A percentile compares a stretch with the other conserved stretches of the same genome.
Conservation (phyloP, 768 basidiomycete species). For the Phlebiopsis flavidoalba region DNA sequence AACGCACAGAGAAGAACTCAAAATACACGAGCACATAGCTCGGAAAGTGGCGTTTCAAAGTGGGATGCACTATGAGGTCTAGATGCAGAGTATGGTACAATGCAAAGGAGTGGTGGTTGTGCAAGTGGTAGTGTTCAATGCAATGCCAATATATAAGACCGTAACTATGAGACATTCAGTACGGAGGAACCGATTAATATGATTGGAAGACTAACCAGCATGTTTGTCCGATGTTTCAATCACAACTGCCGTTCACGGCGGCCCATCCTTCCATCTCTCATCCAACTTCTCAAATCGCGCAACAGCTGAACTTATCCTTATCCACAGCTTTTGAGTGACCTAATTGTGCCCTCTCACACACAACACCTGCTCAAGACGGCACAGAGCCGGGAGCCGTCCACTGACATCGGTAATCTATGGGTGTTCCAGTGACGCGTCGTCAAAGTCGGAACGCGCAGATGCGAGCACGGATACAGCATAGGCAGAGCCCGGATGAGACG, state of each 20-base stretch:
- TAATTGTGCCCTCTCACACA: slow-evolving; percentile 87
- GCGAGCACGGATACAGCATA: slow-evolving; percentile 80
- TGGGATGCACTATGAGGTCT: too few species aligned
- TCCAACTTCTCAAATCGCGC: slow-evolving; percentile 57
- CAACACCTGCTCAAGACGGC: slow-evolving; percentile 78
- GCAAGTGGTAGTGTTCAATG: too few species aligned
- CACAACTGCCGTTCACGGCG: slow-evolving; percentile 83
- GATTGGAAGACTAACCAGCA: too few species aligned
- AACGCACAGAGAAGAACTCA: too few species aligned
- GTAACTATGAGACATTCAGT: too few species aligned
- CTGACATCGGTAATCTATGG: slow-evolving; percentile 86
- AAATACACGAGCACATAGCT: too few species aligned
- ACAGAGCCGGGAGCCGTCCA: slow-evolving; percentile 50
- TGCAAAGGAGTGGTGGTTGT: too few species aligned
- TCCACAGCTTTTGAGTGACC: slow-evolving; percentile 81
- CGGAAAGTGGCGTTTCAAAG: too few species aligned
- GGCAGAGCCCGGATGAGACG: slow-evolving; percentile 73
- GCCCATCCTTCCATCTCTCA: slow-evolving; percentile 92
- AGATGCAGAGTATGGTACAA: too few species aligned
- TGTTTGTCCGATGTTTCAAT: slow-evolving; percentile 41
- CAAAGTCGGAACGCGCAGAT: slow-evolving; percentile 45
- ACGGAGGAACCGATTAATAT: too few species aligned
- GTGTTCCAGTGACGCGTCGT: slow-evolving; percentile 26
- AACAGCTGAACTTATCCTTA: slow-evolving; percentile 84
- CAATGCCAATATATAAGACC: too few species aligned